Percentiles rank a stretch among this genome's conserved stretches.
Conservation (phyloP, 2,329 filamentous ascomycete species). For the Aspergillus pseudonomiae region DNA sequence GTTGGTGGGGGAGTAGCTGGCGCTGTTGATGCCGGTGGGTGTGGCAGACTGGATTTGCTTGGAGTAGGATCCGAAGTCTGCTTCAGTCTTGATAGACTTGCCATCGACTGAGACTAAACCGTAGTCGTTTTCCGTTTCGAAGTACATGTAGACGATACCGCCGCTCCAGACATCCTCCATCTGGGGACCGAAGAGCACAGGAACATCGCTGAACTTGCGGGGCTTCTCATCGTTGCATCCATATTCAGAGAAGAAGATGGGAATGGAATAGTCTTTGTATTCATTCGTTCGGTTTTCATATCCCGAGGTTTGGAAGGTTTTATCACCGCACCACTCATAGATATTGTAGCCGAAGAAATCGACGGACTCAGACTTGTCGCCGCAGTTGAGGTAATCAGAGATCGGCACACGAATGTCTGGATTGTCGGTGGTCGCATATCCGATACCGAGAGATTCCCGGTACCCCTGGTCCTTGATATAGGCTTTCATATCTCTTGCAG, state of each 20-base stretch:
- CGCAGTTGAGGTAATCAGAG: slow-evolving; percentile 94
- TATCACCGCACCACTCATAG: slow-evolving; percentile 97
- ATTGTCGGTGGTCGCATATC: slow-evolving; percentile 96
- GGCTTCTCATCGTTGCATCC: slow-evolving; percentile 79
- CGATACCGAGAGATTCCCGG: slow-evolving; percentile 75
- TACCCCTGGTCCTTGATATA: slow-evolving; percentile 83
- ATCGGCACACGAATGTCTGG: slow-evolving; percentile 79
- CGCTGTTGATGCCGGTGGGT: slow-evolving; percentile 67
- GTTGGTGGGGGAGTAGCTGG: slow-evolving; percentile 74
- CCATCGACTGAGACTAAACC: slow-evolving; percentile 66
- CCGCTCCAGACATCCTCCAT: slow-evolving; percentile 92
- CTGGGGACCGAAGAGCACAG: slow-evolving; percentile 72
- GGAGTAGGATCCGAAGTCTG: slow-evolving; percentile 75
- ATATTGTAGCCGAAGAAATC: slow-evolving; percentile 99
- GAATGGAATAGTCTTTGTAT: slow-evolving; percentile 86
- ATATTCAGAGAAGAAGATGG: slow-evolving; percentile 98
- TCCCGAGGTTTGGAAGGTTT: slow-evolving; percentile 73
- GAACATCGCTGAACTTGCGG: slow-evolving; percentile 84
- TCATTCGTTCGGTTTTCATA: slow-evolving; percentile 82
- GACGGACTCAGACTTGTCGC: slow-evolving; percentile 66
- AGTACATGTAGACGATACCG: slow-evolving; percentile 99
- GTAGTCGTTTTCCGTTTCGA: slow-evolving; percentile 87
- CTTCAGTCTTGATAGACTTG: slow-evolving; percentile 64
- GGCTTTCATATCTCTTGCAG: slow-evolving; percentile 91
- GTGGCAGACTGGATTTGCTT: slow-evolving; percentile 68